These are phyloP conservation scores for Wallacemonas sp. DNA, from an alignment of 208 protist genomes.

Conservation along the genomic window DNA sequence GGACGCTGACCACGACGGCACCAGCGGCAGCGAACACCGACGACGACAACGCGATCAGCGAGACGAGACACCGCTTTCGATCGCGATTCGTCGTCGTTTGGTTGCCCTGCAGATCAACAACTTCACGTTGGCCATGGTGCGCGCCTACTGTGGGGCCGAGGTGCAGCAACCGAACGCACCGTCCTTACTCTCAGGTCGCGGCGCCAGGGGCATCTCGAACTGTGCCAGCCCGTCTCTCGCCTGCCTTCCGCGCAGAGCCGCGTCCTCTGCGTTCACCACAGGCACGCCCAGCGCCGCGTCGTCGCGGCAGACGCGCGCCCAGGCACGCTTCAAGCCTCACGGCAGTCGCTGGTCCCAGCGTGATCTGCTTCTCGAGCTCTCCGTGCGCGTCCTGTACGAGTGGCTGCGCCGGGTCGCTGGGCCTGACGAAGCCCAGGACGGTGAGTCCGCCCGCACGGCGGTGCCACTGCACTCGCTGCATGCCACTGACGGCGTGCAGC, in stretches of 20 bases:
- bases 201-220: too few relatives aligned
- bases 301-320: too few relatives aligned
- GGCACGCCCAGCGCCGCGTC: too few relatives aligned
- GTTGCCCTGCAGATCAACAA: not conserved
- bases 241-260: too few relatives aligned
- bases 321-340: too few relatives aligned
- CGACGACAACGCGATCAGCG: not conserved
- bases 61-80: not conserved
- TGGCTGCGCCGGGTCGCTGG: not conserved
- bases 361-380: constrained; percentile 1
- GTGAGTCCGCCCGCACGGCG: not conserved
- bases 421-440: not conserved
- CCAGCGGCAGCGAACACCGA: not conserved
- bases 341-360: too few relatives aligned
- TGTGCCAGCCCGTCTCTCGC: too few relatives aligned
- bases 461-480: not conserved
- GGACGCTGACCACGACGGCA: not conserved
- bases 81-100: not conserved
- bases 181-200: too few relatives aligned
- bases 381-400: constrained; percentile 6
- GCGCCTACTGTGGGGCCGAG: not conserved
- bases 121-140: not conserved
- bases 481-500: constrained; percentile 1
- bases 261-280: too few relatives aligned
- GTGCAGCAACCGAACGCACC: too few relatives aligned